A percentile compares a stretch with the other conserved stretches of the same genome.
phyloP scores from a whole-genome alignment of 768 basidiomycete genomes.

The Termitomyces sp. region DNA sequence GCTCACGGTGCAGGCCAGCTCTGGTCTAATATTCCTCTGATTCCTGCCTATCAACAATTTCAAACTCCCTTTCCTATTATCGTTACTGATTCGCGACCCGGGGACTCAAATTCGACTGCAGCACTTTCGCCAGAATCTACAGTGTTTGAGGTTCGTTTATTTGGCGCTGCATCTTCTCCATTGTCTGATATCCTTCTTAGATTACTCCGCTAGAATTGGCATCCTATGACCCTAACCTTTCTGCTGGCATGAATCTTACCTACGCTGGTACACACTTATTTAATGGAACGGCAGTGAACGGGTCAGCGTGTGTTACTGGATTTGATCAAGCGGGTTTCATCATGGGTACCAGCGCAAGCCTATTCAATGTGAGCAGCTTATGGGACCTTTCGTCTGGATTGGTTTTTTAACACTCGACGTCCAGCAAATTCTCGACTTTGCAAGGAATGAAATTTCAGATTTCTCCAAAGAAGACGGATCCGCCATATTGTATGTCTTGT shows the following conservation, averaged over 20 bases:
- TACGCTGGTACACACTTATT: conserved; percentile 61
- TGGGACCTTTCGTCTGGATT: not conserved
- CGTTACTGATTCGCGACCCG: conserved; percentile 47
- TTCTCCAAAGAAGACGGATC: conserved; percentile 29
- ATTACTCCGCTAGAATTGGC: conserved; percentile 65
- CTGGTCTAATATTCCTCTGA: conserved; percentile 51
- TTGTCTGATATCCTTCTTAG: conserved; percentile 19
- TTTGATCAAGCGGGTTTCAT: conserved; percentile 75
- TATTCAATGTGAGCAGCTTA: conserved; percentile 48
- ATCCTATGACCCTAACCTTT: conserved; percentile 66
- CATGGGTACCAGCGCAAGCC: conserved; percentile 67
- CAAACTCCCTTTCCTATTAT: conserved; percentile 65
- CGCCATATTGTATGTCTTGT: conserved; percentile 43
- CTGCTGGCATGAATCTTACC: conserved; percentile 61
- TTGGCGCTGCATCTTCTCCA: not conserved
- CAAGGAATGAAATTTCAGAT: conserved; percentile 31
- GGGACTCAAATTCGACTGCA: conserved; percentile 36
- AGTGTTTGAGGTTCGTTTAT: conserved; percentile 51
- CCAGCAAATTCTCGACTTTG: conserved; percentile 47
- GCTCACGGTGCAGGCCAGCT: conserved; percentile 71
- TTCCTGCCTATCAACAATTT: conserved; percentile 44
- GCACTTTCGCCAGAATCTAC: conserved; percentile 33
- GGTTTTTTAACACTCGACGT: not conserved
- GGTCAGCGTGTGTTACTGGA: conserved; percentile 59
- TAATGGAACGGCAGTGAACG: conserved; percentile 49